A percentile compares a stretch with the other conserved stretches of the same genome.
These are phyloP conservation scores for Linnemannia zychae DNA, from an alignment of 192 early-diverging fungal genomes.

Conservation along the genomic window DNA sequence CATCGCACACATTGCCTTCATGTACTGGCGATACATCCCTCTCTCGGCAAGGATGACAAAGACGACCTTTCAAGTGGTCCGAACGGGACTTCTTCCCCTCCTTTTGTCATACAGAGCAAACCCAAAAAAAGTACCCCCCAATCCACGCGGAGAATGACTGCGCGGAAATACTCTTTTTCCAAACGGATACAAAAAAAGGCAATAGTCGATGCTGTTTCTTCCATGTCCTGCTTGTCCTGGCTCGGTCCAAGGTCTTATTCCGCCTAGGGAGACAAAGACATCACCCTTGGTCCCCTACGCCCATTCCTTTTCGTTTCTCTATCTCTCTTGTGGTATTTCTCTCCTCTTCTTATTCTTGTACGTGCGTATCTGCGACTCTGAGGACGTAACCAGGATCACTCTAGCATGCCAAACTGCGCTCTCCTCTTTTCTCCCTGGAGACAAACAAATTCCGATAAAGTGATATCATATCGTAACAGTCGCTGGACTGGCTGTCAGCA, in stretches of 20 bases:
- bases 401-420: neutral
- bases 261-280: neutral
- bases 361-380: too few relatives aligned
- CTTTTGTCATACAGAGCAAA: neutral
- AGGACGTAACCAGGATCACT: too few relatives aligned
- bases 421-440: neutral
- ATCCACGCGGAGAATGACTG: neutral
- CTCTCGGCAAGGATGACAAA: neutral
- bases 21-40: neutral
- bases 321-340: neutral
- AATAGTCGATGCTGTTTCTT: neutral
- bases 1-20: neutral
- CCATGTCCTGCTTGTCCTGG: neutral
- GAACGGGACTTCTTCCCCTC: neutral
- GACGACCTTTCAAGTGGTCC: neutral
- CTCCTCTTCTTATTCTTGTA: neutral
- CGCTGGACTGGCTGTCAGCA: neutral
- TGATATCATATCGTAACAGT: neutral
- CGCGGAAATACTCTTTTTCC: slow-evolving; percentile 16
- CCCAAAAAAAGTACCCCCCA: neutral
- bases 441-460: neutral
- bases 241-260: neutral
- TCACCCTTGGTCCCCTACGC: neutral
- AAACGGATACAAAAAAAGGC: too few relatives aligned
- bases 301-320: neutral